Evolutionary conservation across 129 eudicot genomes (phyloP), one percentile per base, ranked within the genome.

Genomic region (Ambrosia artemisiifolia): DNA sequence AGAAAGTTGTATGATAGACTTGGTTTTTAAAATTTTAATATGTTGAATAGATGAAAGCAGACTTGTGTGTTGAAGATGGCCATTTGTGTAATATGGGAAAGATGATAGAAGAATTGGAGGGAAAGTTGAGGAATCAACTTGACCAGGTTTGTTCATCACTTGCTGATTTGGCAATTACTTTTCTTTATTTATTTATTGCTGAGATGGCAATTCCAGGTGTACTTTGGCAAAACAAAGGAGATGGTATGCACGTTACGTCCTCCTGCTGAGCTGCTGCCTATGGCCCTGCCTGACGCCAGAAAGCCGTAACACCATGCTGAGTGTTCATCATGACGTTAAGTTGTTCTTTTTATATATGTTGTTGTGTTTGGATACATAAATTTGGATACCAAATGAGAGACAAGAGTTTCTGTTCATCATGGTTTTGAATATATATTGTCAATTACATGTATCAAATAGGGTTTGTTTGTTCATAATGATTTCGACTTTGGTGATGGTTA

Each of bases 41-140:
- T 47, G 34, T 65, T 65, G 59, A 9, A 54, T 65, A 95, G 99
- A 95, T 95, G 97, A 95, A 69, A 74, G 82, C 90, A 80, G 84
- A 91, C 67, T 89, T 95, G n/a, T 70, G 83, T 38, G 84, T 90
- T 30, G 86, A 86, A 72, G 99, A 95, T 72, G 97, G 97, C 57
- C 99, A 95, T 72, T 79, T 95, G n/a, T 91, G 93, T 64, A 95
- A 90, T 73, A 95, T 95, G 99, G 99, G 99, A 40, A 95, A 80
- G 79, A 95, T 95, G 99, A 91, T 95, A 14, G 99, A 95, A 80
- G 99, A 95, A 80, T 59, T 95, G 85, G 99, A 95, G 78, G 86
- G 99, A 75, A 95, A 95, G 65, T 84, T 95, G 78, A 86, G 99
- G 77, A 88, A 95, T 76, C 93, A 96, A 5, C 73, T 95, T 54